These are phyloP conservation scores for Geranium rotundifolium DNA, from an alignment of 345 rosid genomes.

Conservation along the genomic window DNA sequence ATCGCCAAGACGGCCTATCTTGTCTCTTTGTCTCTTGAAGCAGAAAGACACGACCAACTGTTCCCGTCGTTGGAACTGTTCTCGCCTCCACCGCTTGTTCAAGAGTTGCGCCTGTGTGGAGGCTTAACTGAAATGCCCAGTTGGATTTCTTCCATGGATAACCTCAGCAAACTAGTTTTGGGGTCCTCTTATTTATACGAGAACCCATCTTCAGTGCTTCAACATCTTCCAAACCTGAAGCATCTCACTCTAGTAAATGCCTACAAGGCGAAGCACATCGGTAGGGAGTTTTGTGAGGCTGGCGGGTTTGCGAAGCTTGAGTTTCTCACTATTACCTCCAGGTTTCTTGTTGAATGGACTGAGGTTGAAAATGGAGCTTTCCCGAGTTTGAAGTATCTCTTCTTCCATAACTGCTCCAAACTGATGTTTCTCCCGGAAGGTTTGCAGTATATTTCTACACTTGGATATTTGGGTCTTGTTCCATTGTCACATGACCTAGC, in stretches of 20 bases:
- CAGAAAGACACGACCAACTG: neutral
- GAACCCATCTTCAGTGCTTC: neutral
- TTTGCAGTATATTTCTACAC: neutral
- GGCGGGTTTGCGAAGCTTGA: conserved; percentile 7
- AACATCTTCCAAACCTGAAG: conserved; percentile 7
- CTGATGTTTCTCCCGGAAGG: conserved; percentile 1
- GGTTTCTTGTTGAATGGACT: neutral
- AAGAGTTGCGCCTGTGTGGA: neutral
- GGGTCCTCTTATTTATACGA: neutral
- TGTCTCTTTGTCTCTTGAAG: conserved; percentile 6
- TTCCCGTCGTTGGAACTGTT: neutral
- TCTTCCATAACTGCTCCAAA: neutral
- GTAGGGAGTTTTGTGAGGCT: conserved; percentile 10
- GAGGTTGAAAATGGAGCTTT: conserved; percentile 2
- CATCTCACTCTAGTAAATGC: conserved; percentile 3
- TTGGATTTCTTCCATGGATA: neutral
- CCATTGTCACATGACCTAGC: neutral
- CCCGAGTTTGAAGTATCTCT: neutral
- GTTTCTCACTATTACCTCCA: conserved; percentile 3
- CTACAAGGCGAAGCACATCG: conserved; percentile 7
- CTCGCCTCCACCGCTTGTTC: conserved; percentile 7
- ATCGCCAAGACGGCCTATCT: conserved; percentile 10
- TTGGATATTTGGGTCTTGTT: neutral
- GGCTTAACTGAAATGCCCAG: neutral
- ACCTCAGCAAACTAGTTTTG: neutral